These are phyloP conservation scores for Proliferodiscus dingleyae DNA, from an alignment of 2,329 filamentous ascomycete genomes.

Conservation along the genomic window DNA sequence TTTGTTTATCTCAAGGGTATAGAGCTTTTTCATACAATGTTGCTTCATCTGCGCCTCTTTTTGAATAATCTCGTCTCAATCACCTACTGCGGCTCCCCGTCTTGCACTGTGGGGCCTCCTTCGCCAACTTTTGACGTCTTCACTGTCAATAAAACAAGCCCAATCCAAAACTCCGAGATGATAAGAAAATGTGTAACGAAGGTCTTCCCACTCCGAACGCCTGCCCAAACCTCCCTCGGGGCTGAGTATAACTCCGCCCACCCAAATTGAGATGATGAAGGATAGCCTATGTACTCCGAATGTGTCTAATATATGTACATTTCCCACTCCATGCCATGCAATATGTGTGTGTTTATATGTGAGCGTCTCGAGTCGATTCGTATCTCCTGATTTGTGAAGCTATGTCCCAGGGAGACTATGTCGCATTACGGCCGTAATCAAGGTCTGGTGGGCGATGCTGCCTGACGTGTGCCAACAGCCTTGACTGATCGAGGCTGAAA, in stretches of 20 bases:
- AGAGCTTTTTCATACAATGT: background rate
- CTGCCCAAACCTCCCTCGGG: too few relatives aligned
- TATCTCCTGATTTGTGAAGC: background rate
- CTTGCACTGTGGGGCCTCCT: background rate
- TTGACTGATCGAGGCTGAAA: background rate
- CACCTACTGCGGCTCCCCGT: background rate
- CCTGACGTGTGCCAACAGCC: background rate
- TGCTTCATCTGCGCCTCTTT: background rate
- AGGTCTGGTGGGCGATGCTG: background rate
- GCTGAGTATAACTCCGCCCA: too few relatives aligned
- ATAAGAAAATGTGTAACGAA: too few relatives aligned
- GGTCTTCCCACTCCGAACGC: too few relatives aligned
- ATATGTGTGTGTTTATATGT: background rate
- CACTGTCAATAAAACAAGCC: too few relatives aligned
- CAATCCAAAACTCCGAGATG: too few relatives aligned
- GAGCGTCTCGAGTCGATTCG: background rate
- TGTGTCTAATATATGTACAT: background rate
- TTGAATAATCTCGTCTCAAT: background rate
- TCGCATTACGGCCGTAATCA: background rate
- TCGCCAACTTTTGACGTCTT: too few relatives aligned
- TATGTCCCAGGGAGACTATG: background rate
- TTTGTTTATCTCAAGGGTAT: slow-evolving; percentile 6
- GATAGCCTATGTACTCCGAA: background rate
- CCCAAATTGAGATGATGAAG: background rate
- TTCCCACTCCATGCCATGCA: background rate